A percentile compares a stretch with the other conserved stretches of the same genome.
Conservation (phyloP, 805 yeast species). For the Sugiyamaella boreocaroliniensis region DNA sequence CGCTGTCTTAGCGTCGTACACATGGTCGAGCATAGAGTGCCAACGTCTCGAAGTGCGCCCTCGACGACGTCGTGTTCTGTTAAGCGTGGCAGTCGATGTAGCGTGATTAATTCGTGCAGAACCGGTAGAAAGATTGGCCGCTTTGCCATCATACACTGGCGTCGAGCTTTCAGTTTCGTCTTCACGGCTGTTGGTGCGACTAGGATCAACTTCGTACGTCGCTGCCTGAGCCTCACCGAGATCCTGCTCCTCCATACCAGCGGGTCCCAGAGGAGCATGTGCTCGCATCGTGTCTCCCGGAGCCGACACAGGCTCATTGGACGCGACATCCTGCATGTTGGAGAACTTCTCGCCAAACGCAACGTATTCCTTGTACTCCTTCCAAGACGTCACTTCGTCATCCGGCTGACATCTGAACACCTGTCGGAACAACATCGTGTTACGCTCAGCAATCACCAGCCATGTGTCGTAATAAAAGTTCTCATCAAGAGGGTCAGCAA, state of each 20-base stretch:
- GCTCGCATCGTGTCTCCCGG: slow-evolving; percentile 14
- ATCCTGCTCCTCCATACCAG: background rate
- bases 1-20: slow-evolving; percentile 70
- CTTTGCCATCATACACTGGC: background rate
- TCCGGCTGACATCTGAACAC: slow-evolving; percentile 96
- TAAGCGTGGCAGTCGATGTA: background rate
- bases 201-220: background rate
- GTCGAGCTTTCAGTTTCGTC: background rate
- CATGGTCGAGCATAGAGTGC: slow-evolving; percentile 31
- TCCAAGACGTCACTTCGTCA: slow-evolving; percentile 83
- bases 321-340: slow-evolving; percentile 32
- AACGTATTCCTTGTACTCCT: slow-evolving; percentile 69
- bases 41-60: slow-evolving; percentile 10
- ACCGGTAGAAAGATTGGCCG: background rate
- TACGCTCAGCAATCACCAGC: slow-evolving; percentile 75
- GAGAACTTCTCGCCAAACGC: slow-evolving; percentile 32
- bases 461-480: slow-evolving; percentile 80
- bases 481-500: slow-evolving; percentile 80
- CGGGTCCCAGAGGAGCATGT: slow-evolving; percentile 15
- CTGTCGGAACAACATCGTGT: slow-evolving; percentile 71
- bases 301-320: slow-evolving; percentile 15
- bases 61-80: slow-evolving; percentile 12
- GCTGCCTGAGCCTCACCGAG: slow-evolving; percentile 1
- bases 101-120: background rate
- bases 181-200: background rate